A percentile compares a stretch with the other conserved stretches of the same genome.
These are phyloP conservation scores for Inonotus hispidus DNA, from an alignment of 1,284 basidiomycete genomes.

Conservation along the genomic window DNA sequence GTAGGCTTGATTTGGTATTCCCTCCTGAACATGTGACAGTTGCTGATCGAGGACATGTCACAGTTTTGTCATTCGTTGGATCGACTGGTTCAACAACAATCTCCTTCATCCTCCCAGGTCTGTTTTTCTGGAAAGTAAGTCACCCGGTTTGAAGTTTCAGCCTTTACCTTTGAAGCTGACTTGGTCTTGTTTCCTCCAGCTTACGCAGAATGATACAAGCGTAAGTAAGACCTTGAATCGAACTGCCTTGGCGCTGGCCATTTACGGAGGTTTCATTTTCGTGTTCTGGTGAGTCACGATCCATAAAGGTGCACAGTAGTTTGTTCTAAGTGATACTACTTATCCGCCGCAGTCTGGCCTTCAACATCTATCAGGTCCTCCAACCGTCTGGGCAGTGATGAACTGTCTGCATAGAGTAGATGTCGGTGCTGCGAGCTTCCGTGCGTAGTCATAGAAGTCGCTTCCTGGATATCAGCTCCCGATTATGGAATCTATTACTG, in stretches of 20 bases:
- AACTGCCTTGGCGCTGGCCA: conserved; percentile 60
- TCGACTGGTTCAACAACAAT: conserved; percentile 96
- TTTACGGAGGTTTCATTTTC: conserved; percentile 81
- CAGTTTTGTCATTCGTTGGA: conserved; percentile 94
- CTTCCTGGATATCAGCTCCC: not conserved
- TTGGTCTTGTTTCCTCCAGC: conserved; percentile 35
- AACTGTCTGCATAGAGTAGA: not conserved
- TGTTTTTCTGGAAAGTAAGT: conserved; percentile 75
- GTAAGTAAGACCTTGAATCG: conserved; percentile 52
- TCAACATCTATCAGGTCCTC: conserved; percentile 66
- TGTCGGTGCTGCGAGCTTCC: not conserved
- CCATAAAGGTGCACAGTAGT: not conserved
- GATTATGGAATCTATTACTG: not conserved
- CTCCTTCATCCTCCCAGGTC: conserved; percentile 92
- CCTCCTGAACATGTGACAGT: not conserved
- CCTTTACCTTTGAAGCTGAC: conserved; percentile 3
- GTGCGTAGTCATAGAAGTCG: not conserved
- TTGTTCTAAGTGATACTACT: not conserved
- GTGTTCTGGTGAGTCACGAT: conserved; percentile 70
- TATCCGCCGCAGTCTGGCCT: conserved; percentile 50
- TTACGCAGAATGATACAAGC: conserved; percentile 66
- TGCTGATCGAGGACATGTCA: not conserved
- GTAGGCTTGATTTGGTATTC: conserved; percentile 41
- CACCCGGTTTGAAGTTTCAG: conserved; percentile 19
- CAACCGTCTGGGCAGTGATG: conserved; percentile 24